Evolutionary conservation across 257 asterid species (phyloP).

Genomic region (Przewalskia tangutica): DNA sequence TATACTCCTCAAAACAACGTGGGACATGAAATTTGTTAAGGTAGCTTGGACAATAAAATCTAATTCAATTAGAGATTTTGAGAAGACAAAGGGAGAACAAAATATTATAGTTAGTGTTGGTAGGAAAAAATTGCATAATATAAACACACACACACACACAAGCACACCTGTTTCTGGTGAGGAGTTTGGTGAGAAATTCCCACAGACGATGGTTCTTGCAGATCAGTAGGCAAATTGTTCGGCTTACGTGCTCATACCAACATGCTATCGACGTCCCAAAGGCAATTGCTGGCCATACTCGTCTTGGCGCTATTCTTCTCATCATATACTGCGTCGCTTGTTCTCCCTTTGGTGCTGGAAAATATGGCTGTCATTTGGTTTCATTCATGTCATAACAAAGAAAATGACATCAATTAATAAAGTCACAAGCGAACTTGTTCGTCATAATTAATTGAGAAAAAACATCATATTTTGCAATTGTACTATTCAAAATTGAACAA

Average conservation of each 20-base stretch:
- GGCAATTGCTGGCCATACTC: constrained; percentile 71
- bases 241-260: constrained; percentile 89
- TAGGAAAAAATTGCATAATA: neutral
- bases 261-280: constrained; percentile 89
- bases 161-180: constrained; percentile 70
- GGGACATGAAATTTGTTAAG: too few relatives aligned
- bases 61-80: neutral
- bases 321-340: constrained; percentile 68
- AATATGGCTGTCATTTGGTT: constrained; percentile 64
- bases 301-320: constrained; percentile 82
- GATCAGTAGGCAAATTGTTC: constrained; percentile 68
- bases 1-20: too few relatives aligned
- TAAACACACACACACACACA: neutral
- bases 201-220: constrained; percentile 85
- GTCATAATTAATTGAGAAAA: neutral
- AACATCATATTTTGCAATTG: neutral
- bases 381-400: neutral
- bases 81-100: neutral
- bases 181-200: constrained; percentile 73
- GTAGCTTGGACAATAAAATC: neutral
- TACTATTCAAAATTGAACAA: neutral
- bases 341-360: constrained; percentile 76
- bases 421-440: neutral
- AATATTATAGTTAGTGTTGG: neutral
- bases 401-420: neutral